Evolutionary conservation across 2,329 filamentous ascomycete species (phyloP).

Genomic region (Penicillium sclerotigenum): DNA sequence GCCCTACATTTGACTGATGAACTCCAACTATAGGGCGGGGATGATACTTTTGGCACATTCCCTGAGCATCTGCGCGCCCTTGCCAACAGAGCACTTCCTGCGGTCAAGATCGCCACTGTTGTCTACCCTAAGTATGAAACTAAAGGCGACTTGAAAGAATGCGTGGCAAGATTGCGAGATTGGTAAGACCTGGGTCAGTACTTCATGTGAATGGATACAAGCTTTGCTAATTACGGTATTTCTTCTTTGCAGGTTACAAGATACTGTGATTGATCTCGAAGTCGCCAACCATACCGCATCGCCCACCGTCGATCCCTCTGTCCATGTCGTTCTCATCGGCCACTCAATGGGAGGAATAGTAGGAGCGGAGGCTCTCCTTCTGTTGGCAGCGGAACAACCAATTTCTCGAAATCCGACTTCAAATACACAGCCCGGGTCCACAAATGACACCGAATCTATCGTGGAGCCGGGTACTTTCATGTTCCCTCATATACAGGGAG

Average conservation of each 20-base stretch:
- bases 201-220: not conserved
- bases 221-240: not conserved
- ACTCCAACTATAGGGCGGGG: constrained; percentile 40
- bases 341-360: constrained; percentile 95
- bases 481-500: constrained; percentile 89
- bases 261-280: constrained; percentile 92
- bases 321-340: constrained; percentile 76
- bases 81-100: constrained; percentile 43
- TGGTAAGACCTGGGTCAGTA: constrained; percentile 35
- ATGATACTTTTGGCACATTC: constrained; percentile 49
- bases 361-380: constrained; percentile 79
- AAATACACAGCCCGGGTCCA: constrained; percentile 16
- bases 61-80: constrained; percentile 44
- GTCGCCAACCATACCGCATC: constrained; percentile 75
- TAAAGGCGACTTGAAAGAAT: constrained; percentile 46
- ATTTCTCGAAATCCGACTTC: constrained; percentile 35
- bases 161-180: constrained; percentile 47
- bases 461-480: constrained; percentile 57
- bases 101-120: constrained; percentile 40
- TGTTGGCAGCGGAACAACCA: constrained; percentile 65
- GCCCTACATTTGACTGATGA: not conserved
- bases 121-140: constrained; percentile 52
- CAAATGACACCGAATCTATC: constrained; percentile 16
- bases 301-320: constrained; percentile 80
- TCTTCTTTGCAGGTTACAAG: constrained; percentile 63